A percentile compares a stretch with the other conserved stretches of the same genome.
Evolutionary conservation across 2,329 filamentous ascomycete species (phyloP).

Genomic region (Fragosphaeria purpurea): DNA sequence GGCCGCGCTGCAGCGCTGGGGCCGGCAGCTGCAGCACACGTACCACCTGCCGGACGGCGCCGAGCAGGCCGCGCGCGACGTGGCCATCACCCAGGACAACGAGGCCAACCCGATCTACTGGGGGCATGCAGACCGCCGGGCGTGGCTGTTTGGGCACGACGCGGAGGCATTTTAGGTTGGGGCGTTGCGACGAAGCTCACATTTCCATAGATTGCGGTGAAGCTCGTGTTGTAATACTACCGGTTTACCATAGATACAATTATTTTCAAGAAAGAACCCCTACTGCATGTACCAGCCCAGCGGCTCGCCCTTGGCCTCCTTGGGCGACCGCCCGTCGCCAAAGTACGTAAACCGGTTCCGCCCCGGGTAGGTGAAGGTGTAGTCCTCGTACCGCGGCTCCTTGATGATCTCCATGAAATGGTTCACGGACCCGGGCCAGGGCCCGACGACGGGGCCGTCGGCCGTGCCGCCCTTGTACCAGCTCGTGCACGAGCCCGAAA

Average conservation of each 20-base stretch:
- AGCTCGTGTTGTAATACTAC: too few relatives aligned
- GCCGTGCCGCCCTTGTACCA: constrained; percentile 18
- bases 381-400: constrained; percentile 7
- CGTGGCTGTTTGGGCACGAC: constrained; percentile 22
- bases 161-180: constrained; percentile 9
- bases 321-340: constrained; percentile 2
- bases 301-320: constrained; percentile 4
- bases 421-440: constrained; percentile 5
- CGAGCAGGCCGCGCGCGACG: constrained; percentile 13
- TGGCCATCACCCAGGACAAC: constrained; percentile 8
- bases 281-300: constrained; percentile 4
- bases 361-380: neutral
- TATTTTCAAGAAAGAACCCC: too few relatives aligned
- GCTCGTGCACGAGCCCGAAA: constrained; percentile 16
- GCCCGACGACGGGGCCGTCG: constrained; percentile 14
- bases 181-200: too few relatives aligned
- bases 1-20: constrained; percentile 12
- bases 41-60: constrained; percentile 16
- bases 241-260: too few relatives aligned
- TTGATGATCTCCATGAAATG: constrained; percentile 7
- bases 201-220: neutral
- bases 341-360: constrained; percentile 4
- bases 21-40: constrained; percentile 15
- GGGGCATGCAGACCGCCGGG: constrained; percentile 20
- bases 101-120: constrained; percentile 16